A percentile compares a stretch with the other conserved stretches of the same genome.
These are phyloP conservation scores for Tuctoria greenei DNA, from an alignment of 176 grass and related monocot species.

Conservation along the genomic window DNA sequence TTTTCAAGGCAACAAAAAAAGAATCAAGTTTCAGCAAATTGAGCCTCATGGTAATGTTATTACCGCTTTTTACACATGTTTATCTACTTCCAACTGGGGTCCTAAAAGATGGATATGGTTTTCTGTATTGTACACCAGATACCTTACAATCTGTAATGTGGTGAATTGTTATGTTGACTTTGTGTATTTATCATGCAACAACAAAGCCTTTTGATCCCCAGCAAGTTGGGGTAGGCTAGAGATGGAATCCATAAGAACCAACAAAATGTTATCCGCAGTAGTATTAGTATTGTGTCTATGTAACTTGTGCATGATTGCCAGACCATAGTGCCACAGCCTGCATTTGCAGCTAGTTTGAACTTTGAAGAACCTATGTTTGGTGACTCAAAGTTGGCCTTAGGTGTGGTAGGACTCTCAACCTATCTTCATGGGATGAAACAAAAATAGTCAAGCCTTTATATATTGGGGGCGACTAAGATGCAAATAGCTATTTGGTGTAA, in stretches of 20 bases:
- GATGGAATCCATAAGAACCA: too few relatives aligned
- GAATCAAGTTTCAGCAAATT: constrained; percentile 42
- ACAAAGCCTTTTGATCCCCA: neutral
- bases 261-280: neutral
- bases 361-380: neutral
- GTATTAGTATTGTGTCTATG: neutral
- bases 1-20: constrained; percentile 35
- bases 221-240: too few relatives aligned
- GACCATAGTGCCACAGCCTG: neutral
- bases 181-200: neutral
- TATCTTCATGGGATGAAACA: constrained; percentile 5
- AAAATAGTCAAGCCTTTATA: too few relatives aligned
- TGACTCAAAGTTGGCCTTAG: neutral
- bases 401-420: neutral
- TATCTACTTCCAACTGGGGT: neutral
- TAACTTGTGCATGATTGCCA: constrained; percentile 12
- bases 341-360: neutral
- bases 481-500: too few relatives aligned
- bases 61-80: neutral
- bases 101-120: constrained; percentile 13
- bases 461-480: too few relatives aligned
- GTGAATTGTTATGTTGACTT: constrained; percentile 12
- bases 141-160: neutral
- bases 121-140: constrained; percentile 13
- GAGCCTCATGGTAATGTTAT: constrained; percentile 45